These are phyloP conservation scores for Deinandra increscens DNA, from an alignment of 129 eudicot species.

Conservation along the genomic window DNA sequence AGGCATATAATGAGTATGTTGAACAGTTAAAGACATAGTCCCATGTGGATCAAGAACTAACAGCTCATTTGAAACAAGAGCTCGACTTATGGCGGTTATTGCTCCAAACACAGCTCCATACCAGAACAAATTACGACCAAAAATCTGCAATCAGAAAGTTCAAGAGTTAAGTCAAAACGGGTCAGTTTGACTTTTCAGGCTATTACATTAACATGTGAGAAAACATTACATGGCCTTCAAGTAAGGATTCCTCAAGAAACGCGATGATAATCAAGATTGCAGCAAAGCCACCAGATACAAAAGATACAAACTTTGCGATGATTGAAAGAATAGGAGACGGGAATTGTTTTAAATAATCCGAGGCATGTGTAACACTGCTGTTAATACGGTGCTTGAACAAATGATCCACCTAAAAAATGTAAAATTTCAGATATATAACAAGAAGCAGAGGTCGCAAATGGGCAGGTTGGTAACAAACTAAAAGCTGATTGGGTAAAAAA, in stretches of 20 bases:
- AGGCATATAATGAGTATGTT: constrained; percentile 93
- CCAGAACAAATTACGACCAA: constrained; percentile 95
- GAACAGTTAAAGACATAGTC: constrained; percentile 72
- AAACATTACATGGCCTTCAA: constrained; percentile 95
- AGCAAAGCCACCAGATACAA: constrained; percentile 96
- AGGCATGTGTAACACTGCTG: constrained; percentile 79
- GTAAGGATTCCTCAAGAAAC: constrained; percentile 87
- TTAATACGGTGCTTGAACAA: constrained; percentile 86
- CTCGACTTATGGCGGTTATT: constrained; percentile 92
- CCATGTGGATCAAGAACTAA: constrained; percentile 88
- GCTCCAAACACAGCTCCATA: constrained; percentile 96
- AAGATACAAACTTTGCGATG: constrained; percentile 85
- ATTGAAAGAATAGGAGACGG: constrained; percentile 87
- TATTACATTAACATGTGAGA: constrained; percentile 1
- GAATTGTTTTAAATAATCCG: constrained; percentile 81
- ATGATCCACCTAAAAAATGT: constrained; percentile 76
- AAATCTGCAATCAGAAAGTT: constrained; percentile 50
- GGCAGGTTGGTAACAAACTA: not conserved
- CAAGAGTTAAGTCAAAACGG: not conserved
- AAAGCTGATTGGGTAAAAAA: not conserved
- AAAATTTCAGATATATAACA: constrained; percentile 7
- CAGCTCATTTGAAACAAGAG: constrained; percentile 74
- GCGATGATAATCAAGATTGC: constrained; percentile 92
- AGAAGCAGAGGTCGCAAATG: not conserved
- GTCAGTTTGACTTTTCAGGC: not conserved